Percentiles rank a stretch among this genome's conserved stretches.
phyloP scores from a whole-genome alignment of 2,329 filamentous ascomycete species.

The Colletotrichum australisinense region DNA sequence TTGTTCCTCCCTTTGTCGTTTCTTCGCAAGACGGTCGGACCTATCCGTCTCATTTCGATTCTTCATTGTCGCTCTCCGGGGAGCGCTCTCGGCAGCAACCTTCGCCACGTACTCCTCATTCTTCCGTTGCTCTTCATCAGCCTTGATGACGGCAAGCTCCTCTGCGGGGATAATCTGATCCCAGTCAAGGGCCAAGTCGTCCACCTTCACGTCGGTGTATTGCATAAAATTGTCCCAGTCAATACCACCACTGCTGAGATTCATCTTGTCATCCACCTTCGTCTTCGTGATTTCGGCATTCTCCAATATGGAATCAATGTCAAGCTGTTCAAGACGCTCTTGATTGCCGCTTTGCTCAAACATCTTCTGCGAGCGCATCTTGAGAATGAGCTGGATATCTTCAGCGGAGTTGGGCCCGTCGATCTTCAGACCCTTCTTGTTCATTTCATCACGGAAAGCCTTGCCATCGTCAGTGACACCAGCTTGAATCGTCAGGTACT shows the following conservation, averaged over 20 bases:
- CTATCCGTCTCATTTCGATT: slow-evolving; percentile 71
- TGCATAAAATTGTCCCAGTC: slow-evolving; percentile 95
- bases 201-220: slow-evolving; percentile 97
- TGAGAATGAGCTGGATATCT: slow-evolving; percentile 95
- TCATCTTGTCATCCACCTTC: slow-evolving; percentile 91
- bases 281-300: slow-evolving; percentile 98
- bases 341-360: slow-evolving; percentile 98
- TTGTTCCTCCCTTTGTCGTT: slow-evolving; percentile 72
- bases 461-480: slow-evolving; percentile 96
- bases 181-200: slow-evolving; percentile 85
- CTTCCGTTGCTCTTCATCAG: slow-evolving; percentile 85
- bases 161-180: slow-evolving; percentile 98
- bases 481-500: slow-evolving; percentile 96
- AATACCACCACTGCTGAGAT: slow-evolving; percentile 87
- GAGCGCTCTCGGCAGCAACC: slow-evolving; percentile 86
- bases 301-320: slow-evolving; percentile 96
- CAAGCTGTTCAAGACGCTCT: slow-evolving; percentile 94
- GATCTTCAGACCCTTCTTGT: slow-evolving; percentile 78
- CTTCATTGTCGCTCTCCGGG: slow-evolving; percentile 77
- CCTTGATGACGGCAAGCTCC: slow-evolving; percentile 88
- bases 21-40: slow-evolving; percentile 73
- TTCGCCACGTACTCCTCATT: slow-evolving; percentile 86
- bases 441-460: slow-evolving; percentile 78
- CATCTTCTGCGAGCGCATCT: slow-evolving; percentile 98
- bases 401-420: slow-evolving; percentile 91